Evolutionary conservation across 352 stramenopile genomes (phyloP).

Genomic region (Globisporangium ultimum): DNA sequence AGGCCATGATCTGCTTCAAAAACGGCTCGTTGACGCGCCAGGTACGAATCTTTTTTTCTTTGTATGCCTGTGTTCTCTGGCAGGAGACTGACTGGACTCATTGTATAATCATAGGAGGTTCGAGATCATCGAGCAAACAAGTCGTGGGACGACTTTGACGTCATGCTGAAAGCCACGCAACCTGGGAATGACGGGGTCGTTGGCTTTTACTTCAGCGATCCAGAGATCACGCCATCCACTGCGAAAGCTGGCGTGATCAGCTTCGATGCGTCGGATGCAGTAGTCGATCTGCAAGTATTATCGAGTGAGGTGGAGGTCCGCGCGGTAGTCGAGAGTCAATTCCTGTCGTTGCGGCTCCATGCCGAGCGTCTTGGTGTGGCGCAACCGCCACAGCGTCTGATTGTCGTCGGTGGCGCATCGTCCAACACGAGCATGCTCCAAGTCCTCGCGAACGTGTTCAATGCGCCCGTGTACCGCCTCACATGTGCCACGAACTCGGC

Average conservation of each 20-base stretch:
- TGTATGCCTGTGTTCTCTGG: no score
- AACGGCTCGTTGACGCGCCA: conserved; percentile 77
- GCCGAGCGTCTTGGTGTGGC: conserved; percentile 49
- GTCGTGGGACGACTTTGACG: conserved; percentile 55
- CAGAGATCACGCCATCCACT: conserved; percentile 65
- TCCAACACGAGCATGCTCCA: conserved; percentile 57
- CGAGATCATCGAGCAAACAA: conserved; percentile 33
- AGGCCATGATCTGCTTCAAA: conserved; percentile 88
- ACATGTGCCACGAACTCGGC: conserved; percentile 41
- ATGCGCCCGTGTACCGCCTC: conserved; percentile 47
- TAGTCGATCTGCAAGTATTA: conserved; percentile 15
- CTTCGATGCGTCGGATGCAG: conserved; percentile 29
- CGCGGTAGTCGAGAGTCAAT: conserved; percentile 67
- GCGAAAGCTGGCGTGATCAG: conserved; percentile 37
- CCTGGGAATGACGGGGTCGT: conserved; percentile 42
- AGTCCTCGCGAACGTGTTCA: conserved; percentile 58
- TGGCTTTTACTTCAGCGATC: conserved; percentile 61
- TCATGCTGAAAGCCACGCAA: conserved; percentile 33
- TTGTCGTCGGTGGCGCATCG: conserved; percentile 59
- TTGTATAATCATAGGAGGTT: conserved; percentile 24
- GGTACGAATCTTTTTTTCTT: conserved; percentile 13
- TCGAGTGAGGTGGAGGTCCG: conserved; percentile 37
- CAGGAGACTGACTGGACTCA: background rate
- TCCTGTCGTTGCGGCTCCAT: conserved; percentile 53
- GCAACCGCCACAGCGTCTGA: conserved; percentile 40